Percentiles rank a stretch among this genome's conserved stretches.
These are phyloP conservation scores for Penicillium crustosum DNA, from an alignment of 2,329 filamentous ascomycete genomes.

Conservation along the genomic window DNA sequence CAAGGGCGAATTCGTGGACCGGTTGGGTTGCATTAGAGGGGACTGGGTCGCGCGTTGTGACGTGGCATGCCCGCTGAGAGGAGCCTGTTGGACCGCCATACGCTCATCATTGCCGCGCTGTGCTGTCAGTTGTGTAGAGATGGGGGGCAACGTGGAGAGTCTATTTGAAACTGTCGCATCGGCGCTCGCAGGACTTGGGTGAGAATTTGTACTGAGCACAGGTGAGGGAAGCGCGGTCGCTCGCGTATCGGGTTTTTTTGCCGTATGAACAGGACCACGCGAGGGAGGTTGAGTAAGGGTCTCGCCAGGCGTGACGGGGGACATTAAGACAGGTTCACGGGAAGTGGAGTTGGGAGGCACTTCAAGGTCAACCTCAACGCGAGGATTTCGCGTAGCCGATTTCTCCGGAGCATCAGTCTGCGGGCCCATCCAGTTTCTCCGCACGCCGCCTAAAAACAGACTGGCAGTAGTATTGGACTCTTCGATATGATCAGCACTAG, in stretches of 20 bases:
- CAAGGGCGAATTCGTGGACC: neutral
- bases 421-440: conserved; percentile 42
- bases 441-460: conserved; percentile 40
- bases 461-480: conserved; percentile 42
- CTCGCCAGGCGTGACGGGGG: conserved; percentile 22
- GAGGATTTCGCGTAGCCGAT: neutral
- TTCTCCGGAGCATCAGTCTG: neutral
- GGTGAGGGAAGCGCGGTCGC: conserved; percentile 30
- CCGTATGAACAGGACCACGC: neutral
- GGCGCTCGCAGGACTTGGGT: conserved; percentile 27
- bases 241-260: conserved; percentile 14
- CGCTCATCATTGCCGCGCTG: neutral
- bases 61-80: neutral
- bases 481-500: conserved; percentile 22
- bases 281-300: conserved; percentile 5
- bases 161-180: conserved; percentile 1
- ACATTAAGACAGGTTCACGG: conserved; percentile 15
- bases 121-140: neutral
- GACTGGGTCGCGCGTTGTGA: neutral
- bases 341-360: neutral
- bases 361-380: neutral
- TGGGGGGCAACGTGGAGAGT: neutral
- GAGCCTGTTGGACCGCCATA: conserved; percentile 4
- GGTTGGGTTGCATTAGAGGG: neutral
- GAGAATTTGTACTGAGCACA: conserved; percentile 30